Evolutionary conservation across 306 rosid species (phyloP).

Genomic region (Inga laurina): DNA sequence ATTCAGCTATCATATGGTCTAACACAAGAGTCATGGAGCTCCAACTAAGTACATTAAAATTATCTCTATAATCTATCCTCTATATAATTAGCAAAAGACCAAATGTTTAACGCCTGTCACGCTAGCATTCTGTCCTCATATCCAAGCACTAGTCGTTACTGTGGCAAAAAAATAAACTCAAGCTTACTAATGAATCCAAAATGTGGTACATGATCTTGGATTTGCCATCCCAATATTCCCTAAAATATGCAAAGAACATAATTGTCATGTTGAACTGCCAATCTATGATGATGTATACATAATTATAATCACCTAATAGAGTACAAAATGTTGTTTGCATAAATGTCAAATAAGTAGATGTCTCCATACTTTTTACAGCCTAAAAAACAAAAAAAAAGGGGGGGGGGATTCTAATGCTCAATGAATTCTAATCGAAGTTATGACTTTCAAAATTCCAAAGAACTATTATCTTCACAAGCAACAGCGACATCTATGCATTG

Average conservation of each 20-base stretch:
- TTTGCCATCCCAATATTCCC: background rate
- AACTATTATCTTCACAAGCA: background rate
- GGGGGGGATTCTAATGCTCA: too few species aligned
- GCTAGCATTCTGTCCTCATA: background rate
- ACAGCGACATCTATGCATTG: background rate
- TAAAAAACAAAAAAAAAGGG: too few species aligned
- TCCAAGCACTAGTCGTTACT: background rate
- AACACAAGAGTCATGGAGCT: too few species aligned
- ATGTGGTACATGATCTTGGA: background rate
- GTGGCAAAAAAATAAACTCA: background rate
- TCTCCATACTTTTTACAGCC: background rate
- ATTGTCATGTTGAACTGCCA: background rate
- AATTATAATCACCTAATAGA: background rate
- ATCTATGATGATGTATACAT: background rate
- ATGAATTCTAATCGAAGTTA: background rate
- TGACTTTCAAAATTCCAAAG: background rate
- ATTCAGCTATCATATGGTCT: too few species aligned
- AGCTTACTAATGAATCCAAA: conserved; percentile 7
- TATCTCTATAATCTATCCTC: too few species aligned
- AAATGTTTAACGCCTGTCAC: background rate
- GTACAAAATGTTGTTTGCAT: background rate
- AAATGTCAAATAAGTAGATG: background rate
- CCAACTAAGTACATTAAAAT: too few species aligned
- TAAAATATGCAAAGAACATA: background rate
- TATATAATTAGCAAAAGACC: background rate